phyloP scores from a whole-genome alignment of 2,329 filamentous ascomycete species.

The Colletotrichum costaricense region DNA sequence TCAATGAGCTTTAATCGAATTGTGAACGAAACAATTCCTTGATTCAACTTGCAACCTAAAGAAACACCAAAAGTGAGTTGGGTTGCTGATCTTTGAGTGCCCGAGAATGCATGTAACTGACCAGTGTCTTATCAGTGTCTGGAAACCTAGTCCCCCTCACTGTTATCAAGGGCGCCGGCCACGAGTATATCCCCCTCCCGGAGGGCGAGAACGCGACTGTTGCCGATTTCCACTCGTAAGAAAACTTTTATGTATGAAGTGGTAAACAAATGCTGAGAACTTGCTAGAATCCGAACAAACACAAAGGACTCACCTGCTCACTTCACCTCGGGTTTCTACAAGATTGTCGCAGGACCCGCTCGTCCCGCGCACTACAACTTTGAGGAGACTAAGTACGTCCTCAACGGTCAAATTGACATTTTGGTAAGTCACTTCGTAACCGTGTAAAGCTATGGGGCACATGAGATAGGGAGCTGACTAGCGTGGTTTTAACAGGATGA shows the following conservation, averaged over 20 bases:
- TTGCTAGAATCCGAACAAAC: constrained; percentile 18
- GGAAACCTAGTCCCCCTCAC: constrained; percentile 27
- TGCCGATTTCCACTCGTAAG: constrained; percentile 33
- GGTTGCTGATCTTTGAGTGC: too few species aligned
- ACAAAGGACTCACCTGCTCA: constrained; percentile 5
- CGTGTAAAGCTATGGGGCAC: too few species aligned
- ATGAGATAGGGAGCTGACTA: background rate
- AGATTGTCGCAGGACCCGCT: constrained; percentile 30
- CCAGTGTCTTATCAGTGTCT: constrained; percentile 28
- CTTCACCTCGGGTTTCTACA: constrained; percentile 27
- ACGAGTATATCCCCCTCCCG: constrained; percentile 29
- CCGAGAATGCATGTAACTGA: too few species aligned
- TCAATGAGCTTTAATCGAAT: background rate
- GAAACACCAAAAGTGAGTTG: too few species aligned
- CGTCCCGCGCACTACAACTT: constrained; percentile 33
- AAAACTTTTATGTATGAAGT: fast-evolving
- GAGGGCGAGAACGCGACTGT: constrained; percentile 31
- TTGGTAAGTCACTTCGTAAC: background rate
- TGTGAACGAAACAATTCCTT: background rate
- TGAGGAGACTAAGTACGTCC: constrained; percentile 46
- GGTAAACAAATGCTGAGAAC: background rate
- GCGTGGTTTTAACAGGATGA: background rate
- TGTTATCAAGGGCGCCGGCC: constrained; percentile 33
- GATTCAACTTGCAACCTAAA: background rate
- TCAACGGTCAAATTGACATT: constrained; percentile 25